Conservation (phyloP, 768 basidiomycete species). For the Phaeotremella skinneri region DNA sequence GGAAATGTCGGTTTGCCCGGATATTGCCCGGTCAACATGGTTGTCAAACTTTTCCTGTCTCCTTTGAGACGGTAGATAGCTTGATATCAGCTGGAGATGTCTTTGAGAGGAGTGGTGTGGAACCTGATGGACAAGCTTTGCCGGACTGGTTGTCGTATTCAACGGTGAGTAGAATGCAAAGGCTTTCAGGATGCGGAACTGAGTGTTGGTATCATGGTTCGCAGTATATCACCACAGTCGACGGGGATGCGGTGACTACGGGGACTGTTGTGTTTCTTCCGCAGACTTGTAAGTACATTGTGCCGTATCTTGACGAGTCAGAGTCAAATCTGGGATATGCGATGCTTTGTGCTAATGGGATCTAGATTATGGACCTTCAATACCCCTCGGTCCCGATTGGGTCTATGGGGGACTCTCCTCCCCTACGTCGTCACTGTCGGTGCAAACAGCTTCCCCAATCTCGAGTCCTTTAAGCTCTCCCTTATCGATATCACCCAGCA, state of each 20-base stretch:
- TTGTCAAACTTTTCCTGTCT: too few species aligned
- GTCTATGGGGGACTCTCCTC: conserved; percentile 35
- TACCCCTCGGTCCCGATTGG: conserved; percentile 35
- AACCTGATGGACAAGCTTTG: conserved; percentile 30
- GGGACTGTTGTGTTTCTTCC: conserved; percentile 27
- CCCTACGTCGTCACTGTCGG: conserved; percentile 2
- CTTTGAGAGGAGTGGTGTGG: neutral
- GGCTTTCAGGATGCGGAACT: neutral
- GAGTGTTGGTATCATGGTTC: too few species aligned
- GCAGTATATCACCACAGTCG: neutral
- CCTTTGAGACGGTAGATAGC: too few species aligned
- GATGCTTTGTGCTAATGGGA: neutral
- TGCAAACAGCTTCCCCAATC: neutral
- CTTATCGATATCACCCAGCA: neutral
- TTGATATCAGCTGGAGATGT: too few species aligned
- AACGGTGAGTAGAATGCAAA: conserved; percentile 18
- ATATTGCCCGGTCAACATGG: too few species aligned
- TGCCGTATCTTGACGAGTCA: too few species aligned
- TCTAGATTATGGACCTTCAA: conserved; percentile 37
- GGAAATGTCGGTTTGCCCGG: too few species aligned
- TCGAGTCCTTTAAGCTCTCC: neutral
- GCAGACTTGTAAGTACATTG: conserved; percentile 25
- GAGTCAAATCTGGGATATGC: too few species aligned
- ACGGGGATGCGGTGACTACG: conserved; percentile 10
- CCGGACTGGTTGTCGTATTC: conserved; percentile 34